A percentile compares a stretch with the other conserved stretches of the same genome.
Conservation (phyloP, 1,284 basidiomycete species). For the Ceratobasidium papillatum region DNA sequence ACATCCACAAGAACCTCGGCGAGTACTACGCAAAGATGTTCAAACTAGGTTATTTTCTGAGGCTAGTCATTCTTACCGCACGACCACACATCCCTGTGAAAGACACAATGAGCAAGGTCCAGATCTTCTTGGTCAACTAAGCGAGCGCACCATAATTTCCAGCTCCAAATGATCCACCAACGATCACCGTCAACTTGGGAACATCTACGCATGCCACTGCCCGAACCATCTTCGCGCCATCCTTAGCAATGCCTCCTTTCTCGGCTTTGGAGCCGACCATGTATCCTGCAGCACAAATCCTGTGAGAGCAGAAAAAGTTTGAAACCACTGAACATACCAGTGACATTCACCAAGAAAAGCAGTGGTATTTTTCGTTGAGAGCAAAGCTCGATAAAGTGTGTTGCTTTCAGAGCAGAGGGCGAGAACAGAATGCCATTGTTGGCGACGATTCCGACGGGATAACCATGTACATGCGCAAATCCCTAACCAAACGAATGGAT, state of each 20-base stretch:
- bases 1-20: constrained; percentile 96
- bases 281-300: constrained; percentile 63
- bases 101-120: constrained; percentile 22
- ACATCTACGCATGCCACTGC: constrained; percentile 95
- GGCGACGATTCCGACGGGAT: constrained; percentile 87
- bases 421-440: constrained; percentile 97
- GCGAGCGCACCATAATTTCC: constrained; percentile 85
- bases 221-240: constrained; percentile 97
- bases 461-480: constrained; percentile 91
- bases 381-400: constrained; percentile 94
- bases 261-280: constrained; percentile 97
- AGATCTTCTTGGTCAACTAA: constrained; percentile 38
- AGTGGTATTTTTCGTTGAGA: constrained; percentile 90
- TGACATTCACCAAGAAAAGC: constrained; percentile 94
- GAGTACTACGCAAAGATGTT: constrained; percentile 69
- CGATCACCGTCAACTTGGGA: constrained; percentile 91
- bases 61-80: constrained; percentile 64
- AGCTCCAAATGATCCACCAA: constrained; percentile 95
- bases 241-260: constrained; percentile 94
- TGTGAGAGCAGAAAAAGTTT: neutral
- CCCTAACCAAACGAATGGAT: constrained; percentile 59
- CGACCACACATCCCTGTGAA: constrained; percentile 82
- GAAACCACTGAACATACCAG: constrained; percentile 57
- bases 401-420: constrained; percentile 91
- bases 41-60: neutral